Percentiles rank a stretch among this genome's conserved stretches.
Evolutionary conservation across 345 rosid genomes (phyloP).

Genomic region (Eucalyptus fibrosa): DNA sequence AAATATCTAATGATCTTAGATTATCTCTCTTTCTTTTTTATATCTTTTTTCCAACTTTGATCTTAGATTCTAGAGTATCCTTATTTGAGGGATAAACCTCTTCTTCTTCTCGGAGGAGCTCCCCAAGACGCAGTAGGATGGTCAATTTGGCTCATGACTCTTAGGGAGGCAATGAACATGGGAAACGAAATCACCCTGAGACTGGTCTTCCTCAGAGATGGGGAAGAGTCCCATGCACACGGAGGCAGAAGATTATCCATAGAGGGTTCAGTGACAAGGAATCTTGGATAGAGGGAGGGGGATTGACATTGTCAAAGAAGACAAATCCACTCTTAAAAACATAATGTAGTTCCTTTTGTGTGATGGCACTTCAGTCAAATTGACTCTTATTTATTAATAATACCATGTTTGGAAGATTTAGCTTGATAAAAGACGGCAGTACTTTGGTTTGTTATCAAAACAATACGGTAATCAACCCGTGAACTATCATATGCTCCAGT

Average conservation of each 20-base stretch:
- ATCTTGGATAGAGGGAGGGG: neutral
- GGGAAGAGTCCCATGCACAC: neutral
- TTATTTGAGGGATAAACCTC: too few species aligned
- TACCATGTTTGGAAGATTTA: neutral
- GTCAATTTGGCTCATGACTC: neutral
- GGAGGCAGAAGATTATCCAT: neutral
- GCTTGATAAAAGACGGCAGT: neutral
- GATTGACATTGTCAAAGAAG: neutral
- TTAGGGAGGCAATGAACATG: neutral
- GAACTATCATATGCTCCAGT: neutral
- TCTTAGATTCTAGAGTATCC: too few species aligned
- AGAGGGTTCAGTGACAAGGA: neutral
- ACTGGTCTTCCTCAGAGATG: neutral
- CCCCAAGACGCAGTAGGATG: neutral
- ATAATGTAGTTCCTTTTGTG: neutral
- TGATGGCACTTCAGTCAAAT: neutral
- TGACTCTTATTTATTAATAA: neutral
- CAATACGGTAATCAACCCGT: neutral
- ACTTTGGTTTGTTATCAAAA: neutral
- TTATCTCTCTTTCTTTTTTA: neutral
- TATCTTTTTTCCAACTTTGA: too few species aligned
- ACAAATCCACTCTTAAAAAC: neutral
- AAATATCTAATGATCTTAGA: neutral
- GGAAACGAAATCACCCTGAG: neutral
- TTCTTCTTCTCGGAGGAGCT: neutral